Evolutionary conservation across 2,329 filamentous ascomycete species (phyloP).

Genomic region (Epichloe sibirici): DNA sequence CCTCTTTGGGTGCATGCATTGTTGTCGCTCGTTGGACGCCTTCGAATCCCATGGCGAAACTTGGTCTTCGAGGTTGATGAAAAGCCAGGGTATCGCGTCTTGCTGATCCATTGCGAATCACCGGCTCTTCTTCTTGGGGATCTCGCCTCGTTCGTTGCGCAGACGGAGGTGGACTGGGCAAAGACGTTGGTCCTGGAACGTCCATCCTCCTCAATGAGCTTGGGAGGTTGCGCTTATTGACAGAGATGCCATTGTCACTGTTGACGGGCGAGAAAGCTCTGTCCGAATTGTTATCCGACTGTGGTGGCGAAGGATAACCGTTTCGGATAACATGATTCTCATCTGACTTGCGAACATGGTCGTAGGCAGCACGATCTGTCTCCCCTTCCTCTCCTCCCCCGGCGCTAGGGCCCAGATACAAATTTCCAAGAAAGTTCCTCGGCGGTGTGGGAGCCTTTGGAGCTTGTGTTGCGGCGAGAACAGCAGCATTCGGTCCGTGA

Average conservation of each 20-base stretch:
- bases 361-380: background rate
- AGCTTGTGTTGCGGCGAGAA: background rate
- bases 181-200: slow-evolving; percentile 9
- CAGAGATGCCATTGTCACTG: slow-evolving; percentile 8
- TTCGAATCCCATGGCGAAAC: slow-evolving; percentile 31
- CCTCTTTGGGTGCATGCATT: slow-evolving; percentile 16
- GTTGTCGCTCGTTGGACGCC: slow-evolving; percentile 10
- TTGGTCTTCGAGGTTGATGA: slow-evolving; percentile 31
- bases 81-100: slow-evolving; percentile 39
- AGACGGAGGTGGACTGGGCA: slow-evolving; percentile 32
- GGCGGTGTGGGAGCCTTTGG: slow-evolving; percentile 6
- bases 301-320: slow-evolving; percentile 26
- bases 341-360: background rate
- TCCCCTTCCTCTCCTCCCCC: background rate
- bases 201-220: slow-evolving; percentile 17
- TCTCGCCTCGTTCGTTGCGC: slow-evolving; percentile 25
- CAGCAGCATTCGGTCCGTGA: background rate
- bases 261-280: slow-evolving; percentile 11
- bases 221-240: slow-evolving; percentile 13
- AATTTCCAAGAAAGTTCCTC: slow-evolving; percentile 29
- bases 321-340: background rate
- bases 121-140: slow-evolving; percentile 24
- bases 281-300: slow-evolving; percentile 19
- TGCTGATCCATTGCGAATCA: slow-evolving; percentile 36
- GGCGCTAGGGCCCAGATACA: slow-evolving; percentile 22